phyloP scores from a whole-genome alignment of 208 protist species.

The Tritrichomonas musculus region DNA sequence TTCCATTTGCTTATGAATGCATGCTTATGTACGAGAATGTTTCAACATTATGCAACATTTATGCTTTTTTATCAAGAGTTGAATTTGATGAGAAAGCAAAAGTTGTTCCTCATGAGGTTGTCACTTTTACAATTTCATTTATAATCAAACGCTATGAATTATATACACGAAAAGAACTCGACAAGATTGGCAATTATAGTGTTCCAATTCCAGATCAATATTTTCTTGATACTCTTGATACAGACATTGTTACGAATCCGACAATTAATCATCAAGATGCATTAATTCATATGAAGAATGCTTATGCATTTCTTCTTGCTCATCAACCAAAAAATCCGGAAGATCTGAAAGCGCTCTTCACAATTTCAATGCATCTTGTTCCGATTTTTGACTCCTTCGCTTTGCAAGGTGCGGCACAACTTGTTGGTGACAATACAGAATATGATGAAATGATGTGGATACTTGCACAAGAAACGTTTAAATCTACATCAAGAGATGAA shows the following conservation, averaged over 20 bases:
- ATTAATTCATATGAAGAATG: not conserved
- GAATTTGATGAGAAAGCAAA: not conserved
- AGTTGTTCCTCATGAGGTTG: not conserved
- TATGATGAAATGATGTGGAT: not conserved
- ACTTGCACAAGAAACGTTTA: not conserved
- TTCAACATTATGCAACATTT: not conserved
- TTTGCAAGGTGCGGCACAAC: not conserved
- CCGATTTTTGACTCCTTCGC: not conserved
- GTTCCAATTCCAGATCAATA: not conserved
- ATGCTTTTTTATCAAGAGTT: not conserved
- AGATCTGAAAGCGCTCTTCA: not conserved
- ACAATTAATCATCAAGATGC: not conserved
- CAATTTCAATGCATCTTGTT: not conserved
- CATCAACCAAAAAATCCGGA: too few species aligned
- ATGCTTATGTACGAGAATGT: not conserved
- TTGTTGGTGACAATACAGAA: not conserved
- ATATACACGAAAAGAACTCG: not conserved
- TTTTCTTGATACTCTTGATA: not conserved
- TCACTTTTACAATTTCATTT: not conserved
- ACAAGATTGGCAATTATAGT: not conserved
- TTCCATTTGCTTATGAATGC: not conserved
- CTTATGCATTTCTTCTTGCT: not conserved
- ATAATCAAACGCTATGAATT: not conserved
- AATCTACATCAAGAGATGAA: not conserved
- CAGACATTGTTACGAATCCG: slow-evolving; percentile 4